Conservation (phyloP, 177 flowering plant species). For the Tripterygium wilfordii region DNA sequence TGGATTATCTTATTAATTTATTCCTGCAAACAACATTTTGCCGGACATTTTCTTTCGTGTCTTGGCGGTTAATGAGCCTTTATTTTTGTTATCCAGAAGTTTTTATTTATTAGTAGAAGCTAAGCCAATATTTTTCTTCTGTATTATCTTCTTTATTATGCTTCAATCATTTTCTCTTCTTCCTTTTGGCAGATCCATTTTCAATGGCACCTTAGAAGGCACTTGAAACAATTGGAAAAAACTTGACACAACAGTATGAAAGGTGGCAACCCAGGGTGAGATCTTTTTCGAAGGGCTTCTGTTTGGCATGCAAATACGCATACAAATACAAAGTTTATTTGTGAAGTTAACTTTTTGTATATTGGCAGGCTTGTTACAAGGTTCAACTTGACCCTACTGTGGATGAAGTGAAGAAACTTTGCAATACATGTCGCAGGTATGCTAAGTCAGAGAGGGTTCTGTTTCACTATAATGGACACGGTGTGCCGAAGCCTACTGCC, state of each 20-base stretch:
- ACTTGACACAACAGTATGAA: slow-evolving; percentile 75
- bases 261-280: slow-evolving; percentile 97
- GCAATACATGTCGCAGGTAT: slow-evolving; percentile 74
- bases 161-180: neutral
- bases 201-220: slow-evolving; percentile 93
- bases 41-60: too few species aligned
- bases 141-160: too few species aligned
- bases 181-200: slow-evolving; percentile 68
- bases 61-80: too few species aligned
- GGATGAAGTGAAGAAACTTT: slow-evolving; percentile 96
- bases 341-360: slow-evolving; percentile 5
- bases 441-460: slow-evolving; percentile 95
- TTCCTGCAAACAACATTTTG: too few species aligned
- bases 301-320: neutral
- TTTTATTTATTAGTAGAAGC: too few species aligned
- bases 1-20: too few species aligned
- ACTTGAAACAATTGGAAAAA: slow-evolving; percentile 78
- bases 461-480: slow-evolving; percentile 98
- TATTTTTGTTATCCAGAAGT: too few species aligned
- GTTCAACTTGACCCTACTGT: slow-evolving; percentile 85
- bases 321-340: neutral
- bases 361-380: slow-evolving; percentile 77
- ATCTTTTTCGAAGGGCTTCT: neutral
- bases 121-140: too few species aligned
- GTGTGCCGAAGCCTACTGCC: slow-evolving; percentile 93